Base-by-base conservation (phyloP, 2,329 filamentous ascomycete species). In the Fusarium verticillioides region DNA sequence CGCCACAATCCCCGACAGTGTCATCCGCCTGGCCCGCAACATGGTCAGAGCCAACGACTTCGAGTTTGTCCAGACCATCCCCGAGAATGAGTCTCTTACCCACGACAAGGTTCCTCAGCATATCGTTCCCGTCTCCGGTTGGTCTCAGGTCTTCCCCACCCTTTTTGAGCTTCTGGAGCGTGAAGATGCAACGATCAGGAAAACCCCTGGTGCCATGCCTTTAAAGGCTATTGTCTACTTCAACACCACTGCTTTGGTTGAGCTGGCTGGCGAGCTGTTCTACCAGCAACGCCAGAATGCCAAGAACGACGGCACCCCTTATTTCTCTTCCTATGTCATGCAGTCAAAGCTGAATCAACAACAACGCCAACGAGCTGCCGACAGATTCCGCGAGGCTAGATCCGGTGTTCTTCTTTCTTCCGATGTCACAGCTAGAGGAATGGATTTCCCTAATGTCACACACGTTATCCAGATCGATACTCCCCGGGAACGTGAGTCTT, bases 201-300 rank as follows among this genome's bases (percentile, higher is more conserved):
- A 82, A 70, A 83, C 86, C 70, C 81, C 77, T 4, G 80, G 81
- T 8, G 77, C 70, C 7, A 82, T 82, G 21, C 93, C 94, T 0
- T 98, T 98, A 89, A 99, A 99, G 87, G 94, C 94, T n/a, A 97
- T 99, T 68, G 85, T 97, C 46, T 99, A 97, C 84, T 92, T 96
- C 81, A 93, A 93, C 77, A 94, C 93, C 28, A 97, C 93, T 2
- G 88, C 89, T 30, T 87, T 93, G 72, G 93, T 95, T 49, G 86
- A 91, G 64, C 85, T 95, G 53, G 90, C 90, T 28, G 84, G 87
- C 26, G 84, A 87, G 21, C 83, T 92, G 28, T 84, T 85, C 37
- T 83, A 90, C 56, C 73, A 81, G 28, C 76, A 76, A 26, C 75
- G 79, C 36, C 66, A 78, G 59, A 82, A 84, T 63, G 84, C 84